A percentile compares a stretch with the other conserved stretches of the same genome.
These are phyloP conservation scores for Alternaria novae-zelandiae DNA, from an alignment of 2,329 filamentous ascomycete genomes.

Conservation along the genomic window DNA sequence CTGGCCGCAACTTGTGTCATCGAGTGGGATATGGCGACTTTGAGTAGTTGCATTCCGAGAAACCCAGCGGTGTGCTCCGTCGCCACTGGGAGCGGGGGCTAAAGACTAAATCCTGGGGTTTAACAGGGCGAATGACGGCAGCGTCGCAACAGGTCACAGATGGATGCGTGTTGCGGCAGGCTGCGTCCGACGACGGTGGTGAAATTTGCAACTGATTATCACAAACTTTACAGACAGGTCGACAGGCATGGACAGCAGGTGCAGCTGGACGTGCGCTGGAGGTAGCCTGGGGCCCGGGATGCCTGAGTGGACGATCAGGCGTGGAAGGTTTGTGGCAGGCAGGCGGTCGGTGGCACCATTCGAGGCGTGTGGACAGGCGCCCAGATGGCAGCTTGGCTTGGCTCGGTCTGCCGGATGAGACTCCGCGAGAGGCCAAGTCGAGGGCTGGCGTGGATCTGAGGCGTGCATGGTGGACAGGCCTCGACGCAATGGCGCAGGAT, in stretches of 20 bases:
- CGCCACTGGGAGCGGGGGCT: conserved; percentile 31
- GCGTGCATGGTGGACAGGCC: conserved; percentile 27
- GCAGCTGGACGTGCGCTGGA: conserved; percentile 12
- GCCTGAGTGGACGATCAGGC: conserved; percentile 19
- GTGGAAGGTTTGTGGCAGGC: conserved; percentile 12
- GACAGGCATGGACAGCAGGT: conserved; percentile 22
- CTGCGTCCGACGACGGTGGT: conserved; percentile 20
- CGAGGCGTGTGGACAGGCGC: conserved; percentile 27
- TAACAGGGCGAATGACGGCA: conserved; percentile 11
- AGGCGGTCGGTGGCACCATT: conserved; percentile 16
- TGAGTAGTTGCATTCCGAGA: conserved; percentile 34
- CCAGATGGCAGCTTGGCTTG: conserved; percentile 22
- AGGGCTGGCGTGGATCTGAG: conserved; percentile 18
- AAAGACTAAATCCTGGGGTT: conserved; percentile 31
- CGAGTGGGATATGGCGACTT: background rate
- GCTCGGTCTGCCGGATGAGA: conserved; percentile 26
- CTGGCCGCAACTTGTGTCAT: too few species aligned
- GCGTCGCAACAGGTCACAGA: conserved; percentile 10
- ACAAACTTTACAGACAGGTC: conserved; percentile 24
- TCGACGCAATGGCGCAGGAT: conserved; percentile 26
- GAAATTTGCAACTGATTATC: conserved; percentile 9
- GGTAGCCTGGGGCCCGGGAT: conserved; percentile 13
- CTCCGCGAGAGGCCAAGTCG: conserved; percentile 18
- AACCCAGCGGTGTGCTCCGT: conserved; percentile 28
- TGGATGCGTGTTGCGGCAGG: conserved; percentile 31